Evolutionary conservation across 1,139 yeast genomes (phyloP).

Genomic region (Hansenula sp.): DNA sequence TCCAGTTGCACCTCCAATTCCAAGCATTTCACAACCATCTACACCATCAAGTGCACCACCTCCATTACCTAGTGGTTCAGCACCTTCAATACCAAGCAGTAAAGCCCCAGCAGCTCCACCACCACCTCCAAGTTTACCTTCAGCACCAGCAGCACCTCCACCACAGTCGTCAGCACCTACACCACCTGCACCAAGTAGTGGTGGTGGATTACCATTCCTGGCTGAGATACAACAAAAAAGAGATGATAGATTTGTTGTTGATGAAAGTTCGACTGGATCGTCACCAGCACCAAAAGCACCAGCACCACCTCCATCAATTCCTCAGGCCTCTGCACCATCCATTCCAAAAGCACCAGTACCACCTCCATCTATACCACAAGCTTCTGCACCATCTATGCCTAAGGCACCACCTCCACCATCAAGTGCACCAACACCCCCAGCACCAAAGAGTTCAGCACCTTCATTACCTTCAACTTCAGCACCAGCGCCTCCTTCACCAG

Average conservation of each 20-base stretch:
- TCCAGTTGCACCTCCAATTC: slow-evolving; percentile 24
- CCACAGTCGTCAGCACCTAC: not conserved
- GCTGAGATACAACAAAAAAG: slow-evolving; percentile 42
- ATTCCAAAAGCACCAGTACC: slow-evolving; percentile 9
- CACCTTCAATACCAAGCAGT: slow-evolving; percentile 26
- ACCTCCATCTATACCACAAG: slow-evolving; percentile 4
- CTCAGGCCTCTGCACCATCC: slow-evolving; percentile 17
- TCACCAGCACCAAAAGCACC: slow-evolving; percentile 19
- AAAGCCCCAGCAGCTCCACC: slow-evolving; percentile 16
- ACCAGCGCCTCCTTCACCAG: slow-evolving; percentile 9
- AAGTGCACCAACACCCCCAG: slow-evolving; percentile 31
- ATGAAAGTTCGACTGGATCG: slow-evolving; percentile 10
- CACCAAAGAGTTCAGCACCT: slow-evolving; percentile 23
- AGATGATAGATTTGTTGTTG: slow-evolving; percentile 35
- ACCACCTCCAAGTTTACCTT: slow-evolving; percentile 14
- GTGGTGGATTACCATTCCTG: slow-evolving; percentile 35
- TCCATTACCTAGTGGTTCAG: slow-evolving; percentile 20
- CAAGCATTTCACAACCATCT: slow-evolving; percentile 18
- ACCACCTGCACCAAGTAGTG: slow-evolving; percentile 10
- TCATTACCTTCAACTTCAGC: slow-evolving; percentile 6
- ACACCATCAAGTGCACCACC: slow-evolving; percentile 15
- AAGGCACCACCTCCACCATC: slow-evolving; percentile 17
- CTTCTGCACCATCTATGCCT: slow-evolving; percentile 15
- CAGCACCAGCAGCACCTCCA: slow-evolving; percentile 7
- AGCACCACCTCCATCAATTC: slow-evolving; percentile 15